Percentiles rank a stretch among this genome's conserved stretches.
Conservation (phyloP, 345 rosid species). For the Eucalyptus sideroxylon region DNA sequence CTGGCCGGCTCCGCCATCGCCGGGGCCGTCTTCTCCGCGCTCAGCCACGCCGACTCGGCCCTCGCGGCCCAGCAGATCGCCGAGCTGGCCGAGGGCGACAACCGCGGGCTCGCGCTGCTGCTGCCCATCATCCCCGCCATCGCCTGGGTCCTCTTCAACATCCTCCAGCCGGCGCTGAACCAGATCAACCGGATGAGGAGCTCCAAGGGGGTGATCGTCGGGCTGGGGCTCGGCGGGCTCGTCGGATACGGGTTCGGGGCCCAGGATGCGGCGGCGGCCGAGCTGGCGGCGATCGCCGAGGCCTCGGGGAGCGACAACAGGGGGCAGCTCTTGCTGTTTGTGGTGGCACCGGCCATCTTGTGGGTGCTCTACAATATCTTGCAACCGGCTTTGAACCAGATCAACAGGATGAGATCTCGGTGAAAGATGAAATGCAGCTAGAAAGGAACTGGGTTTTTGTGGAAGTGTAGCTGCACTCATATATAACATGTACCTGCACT, state of each 20-base stretch:
- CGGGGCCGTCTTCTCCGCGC: slow-evolving; percentile 68
- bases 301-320: slow-evolving; percentile 49
- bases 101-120: slow-evolving; percentile 76
- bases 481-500: slow-evolving; percentile 20
- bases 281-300: slow-evolving; percentile 29
- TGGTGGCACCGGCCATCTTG: slow-evolving; percentile 75
- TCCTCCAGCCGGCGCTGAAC: slow-evolving; percentile 88
- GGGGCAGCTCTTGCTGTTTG: slow-evolving; percentile 73
- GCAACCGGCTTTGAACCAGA: slow-evolving; percentile 95
- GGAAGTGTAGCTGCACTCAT: background rate
- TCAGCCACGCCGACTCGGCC: slow-evolving; percentile 64
- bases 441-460: background rate
- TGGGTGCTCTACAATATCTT: slow-evolving; percentile 93
- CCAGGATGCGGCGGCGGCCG: slow-evolving; percentile 41
- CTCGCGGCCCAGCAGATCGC: slow-evolving; percentile 85
- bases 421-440: background rate
- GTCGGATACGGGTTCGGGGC: slow-evolving; percentile 45
- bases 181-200: slow-evolving; percentile 72
- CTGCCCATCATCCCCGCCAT: slow-evolving; percentile 82
- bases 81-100: slow-evolving; percentile 64
- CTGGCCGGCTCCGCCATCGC: slow-evolving; percentile 48
- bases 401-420: slow-evolving; percentile 75
- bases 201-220: slow-evolving; percentile 47
- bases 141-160: slow-evolving; percentile 90
- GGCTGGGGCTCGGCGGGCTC: slow-evolving; percentile 74